phyloP scores from a whole-genome alignment of 176 grass and related monocot genomes.

The Aechmea fasciata region DNA sequence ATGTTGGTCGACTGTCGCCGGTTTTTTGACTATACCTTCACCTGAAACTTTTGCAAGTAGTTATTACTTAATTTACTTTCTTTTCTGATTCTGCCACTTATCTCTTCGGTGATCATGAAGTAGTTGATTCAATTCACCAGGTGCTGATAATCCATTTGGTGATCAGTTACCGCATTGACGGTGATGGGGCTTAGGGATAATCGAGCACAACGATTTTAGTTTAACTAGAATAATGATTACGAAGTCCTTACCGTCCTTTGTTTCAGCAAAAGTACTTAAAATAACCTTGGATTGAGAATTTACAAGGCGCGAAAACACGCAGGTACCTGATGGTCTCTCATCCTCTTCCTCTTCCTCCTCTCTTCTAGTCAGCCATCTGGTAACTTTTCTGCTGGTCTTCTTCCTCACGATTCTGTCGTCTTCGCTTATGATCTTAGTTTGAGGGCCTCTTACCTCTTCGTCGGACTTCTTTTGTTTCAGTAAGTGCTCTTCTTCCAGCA shows the following conservation, averaged over 20 bases:
- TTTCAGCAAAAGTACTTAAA: too few species aligned
- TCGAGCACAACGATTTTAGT: too few species aligned
- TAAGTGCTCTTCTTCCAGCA: conserved; percentile 44
- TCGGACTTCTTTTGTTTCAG: conserved; percentile 24
- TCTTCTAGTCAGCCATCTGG: conserved; percentile 59
- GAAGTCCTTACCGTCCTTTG: too few species aligned
- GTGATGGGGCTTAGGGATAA: too few species aligned
- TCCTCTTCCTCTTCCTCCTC: conserved; percentile 7
- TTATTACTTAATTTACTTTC: not conserved
- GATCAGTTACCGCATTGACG: not conserved
- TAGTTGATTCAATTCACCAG: too few species aligned
- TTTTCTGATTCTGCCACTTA: too few species aligned
- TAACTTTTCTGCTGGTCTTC: conserved; percentile 40
- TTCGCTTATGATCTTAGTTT: not conserved
- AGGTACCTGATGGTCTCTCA: not conserved
- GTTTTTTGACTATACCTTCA: conserved; percentile 25
- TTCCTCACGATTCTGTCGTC: conserved; percentile 49
- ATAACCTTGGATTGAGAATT: too few species aligned
- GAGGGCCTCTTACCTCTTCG: not conserved
- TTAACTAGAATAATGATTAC: too few species aligned
- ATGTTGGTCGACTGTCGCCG: conserved; percentile 21
- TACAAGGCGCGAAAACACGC: too few species aligned
- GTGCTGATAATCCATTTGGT: not conserved
- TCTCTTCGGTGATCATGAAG: too few species aligned
- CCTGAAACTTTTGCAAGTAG: conserved; percentile 18